A percentile compares a stretch with the other conserved stretches of the same genome.
phyloP scores from a whole-genome alignment of 2,329 filamentous ascomycete genomes.

The Ambrosiella cleistominuta region DNA sequence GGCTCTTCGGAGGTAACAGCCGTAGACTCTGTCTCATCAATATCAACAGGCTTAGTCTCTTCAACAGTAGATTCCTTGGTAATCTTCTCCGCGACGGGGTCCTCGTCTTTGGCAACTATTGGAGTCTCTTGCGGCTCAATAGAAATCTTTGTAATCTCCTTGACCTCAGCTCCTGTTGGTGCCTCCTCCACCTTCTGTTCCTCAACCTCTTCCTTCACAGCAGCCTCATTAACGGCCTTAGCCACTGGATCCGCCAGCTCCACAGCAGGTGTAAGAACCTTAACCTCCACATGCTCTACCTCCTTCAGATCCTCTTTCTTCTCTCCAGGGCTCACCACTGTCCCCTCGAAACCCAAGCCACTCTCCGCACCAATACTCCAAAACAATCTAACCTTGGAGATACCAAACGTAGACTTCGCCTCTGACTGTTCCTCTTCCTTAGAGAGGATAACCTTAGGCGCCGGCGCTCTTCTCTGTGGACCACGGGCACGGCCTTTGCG shows the following conservation, averaged over 20 bases:
- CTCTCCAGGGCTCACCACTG: conserved; percentile 15
- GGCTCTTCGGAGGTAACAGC: too few species aligned
- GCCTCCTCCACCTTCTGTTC: background rate
- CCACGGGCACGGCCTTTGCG: conserved; percentile 81
- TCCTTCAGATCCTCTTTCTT: background rate
- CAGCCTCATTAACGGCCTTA: background rate
- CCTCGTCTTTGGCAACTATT: too few species aligned
- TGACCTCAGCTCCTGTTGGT: background rate
- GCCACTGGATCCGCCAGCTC: background rate
- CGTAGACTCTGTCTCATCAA: too few species aligned
- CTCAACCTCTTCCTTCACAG: background rate
- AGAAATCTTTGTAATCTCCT: conserved; percentile 10
- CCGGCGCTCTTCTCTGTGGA: conserved; percentile 57
- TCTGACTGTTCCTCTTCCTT: conserved; percentile 18
- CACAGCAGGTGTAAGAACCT: background rate
- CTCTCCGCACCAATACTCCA: conserved; percentile 34
- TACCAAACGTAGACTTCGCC: conserved; percentile 24
- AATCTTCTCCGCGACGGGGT: too few species aligned
- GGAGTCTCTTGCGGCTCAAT: background rate
- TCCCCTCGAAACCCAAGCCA: conserved; percentile 26
- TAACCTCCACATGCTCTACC: background rate
- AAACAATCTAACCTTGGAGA: conserved; percentile 30
- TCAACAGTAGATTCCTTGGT: too few species aligned
- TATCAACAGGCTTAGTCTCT: too few species aligned
- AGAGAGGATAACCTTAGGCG: conserved; percentile 28